These are phyloP conservation scores for Noccaea caerulescens DNA, from an alignment of 345 rosid species.

Conservation along the genomic window DNA sequence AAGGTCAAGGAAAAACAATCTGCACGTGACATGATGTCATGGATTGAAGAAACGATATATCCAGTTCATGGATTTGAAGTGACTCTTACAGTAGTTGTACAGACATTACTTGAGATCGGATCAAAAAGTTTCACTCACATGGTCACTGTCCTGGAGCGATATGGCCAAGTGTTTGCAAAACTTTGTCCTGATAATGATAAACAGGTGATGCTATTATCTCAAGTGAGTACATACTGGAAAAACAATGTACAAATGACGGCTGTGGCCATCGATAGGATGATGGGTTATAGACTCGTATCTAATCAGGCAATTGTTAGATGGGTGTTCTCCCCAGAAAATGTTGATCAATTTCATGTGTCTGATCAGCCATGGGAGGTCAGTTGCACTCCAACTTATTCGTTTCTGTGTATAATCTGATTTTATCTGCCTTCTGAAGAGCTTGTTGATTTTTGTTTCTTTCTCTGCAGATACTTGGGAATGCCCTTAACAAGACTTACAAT, in stretches of 20 bases:
- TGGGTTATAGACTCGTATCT: constrained; percentile 96
- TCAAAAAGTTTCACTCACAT: constrained; percentile 98
- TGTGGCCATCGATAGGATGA: constrained; percentile 93
- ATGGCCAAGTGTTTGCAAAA: constrained; percentile 80
- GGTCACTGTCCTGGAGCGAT: constrained; percentile 94
- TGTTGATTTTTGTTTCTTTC: constrained; percentile 18
- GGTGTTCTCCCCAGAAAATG: constrained; percentile 82
- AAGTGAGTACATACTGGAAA: constrained; percentile 87
- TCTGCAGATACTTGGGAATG: constrained; percentile 84
- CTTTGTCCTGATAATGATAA: constrained; percentile 80
- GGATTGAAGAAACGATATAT: constrained; percentile 80
- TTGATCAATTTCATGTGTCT: constrained; percentile 80
- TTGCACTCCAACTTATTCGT: constrained; percentile 6
- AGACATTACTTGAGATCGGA: constrained; percentile 90
- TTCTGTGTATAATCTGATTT: background rate
- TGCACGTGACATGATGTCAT: constrained; percentile 75
- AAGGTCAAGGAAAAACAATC: constrained; percentile 89
- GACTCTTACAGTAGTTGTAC: constrained; percentile 70
- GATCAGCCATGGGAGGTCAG: constrained; percentile 97
- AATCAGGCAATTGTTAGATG: constrained; percentile 93
- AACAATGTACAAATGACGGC: constrained; percentile 87
- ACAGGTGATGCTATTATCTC: constrained; percentile 75
- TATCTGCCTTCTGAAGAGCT: background rate
- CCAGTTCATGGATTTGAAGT: constrained; percentile 74
- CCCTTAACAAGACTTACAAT: constrained; percentile 85